phyloP scores from a whole-genome alignment of 2,329 filamentous ascomycete genomes.

The Exophiala spinifera region DNA sequence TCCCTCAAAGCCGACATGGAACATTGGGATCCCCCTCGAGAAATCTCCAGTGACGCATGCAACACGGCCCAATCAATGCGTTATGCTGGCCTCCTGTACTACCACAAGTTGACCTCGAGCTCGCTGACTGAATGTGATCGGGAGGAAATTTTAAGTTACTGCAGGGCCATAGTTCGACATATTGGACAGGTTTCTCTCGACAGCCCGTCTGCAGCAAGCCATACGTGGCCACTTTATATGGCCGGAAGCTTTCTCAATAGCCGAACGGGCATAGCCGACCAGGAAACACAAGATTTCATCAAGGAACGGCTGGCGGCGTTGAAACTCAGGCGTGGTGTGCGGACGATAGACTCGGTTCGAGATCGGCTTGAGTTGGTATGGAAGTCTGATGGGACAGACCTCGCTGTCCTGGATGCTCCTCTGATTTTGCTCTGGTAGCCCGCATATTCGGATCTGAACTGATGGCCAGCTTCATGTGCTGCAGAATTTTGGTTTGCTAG shows the following conservation, averaged over 20 bases:
- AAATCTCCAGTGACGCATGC: slow-evolving; percentile 2
- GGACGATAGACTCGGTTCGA: slow-evolving; percentile 5
- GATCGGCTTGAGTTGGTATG: slow-evolving; percentile 9
- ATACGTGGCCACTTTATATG: slow-evolving; percentile 13
- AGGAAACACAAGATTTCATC: not conserved
- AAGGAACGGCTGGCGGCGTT: slow-evolving; percentile 3
- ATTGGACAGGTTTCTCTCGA: slow-evolving; percentile 3
- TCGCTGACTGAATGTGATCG: not conserved
- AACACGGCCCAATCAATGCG: slow-evolving; percentile 14
- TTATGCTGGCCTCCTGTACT: slow-evolving; percentile 10
- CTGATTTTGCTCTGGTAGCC: slow-evolving; percentile 2
- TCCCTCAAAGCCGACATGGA: slow-evolving; percentile 2
- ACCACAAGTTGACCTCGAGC: slow-evolving; percentile 3
- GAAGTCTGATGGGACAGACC: not conserved
- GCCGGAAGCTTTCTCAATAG: slow-evolving; percentile 5
- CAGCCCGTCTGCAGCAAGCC: slow-evolving; percentile 9
- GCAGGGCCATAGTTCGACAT: slow-evolving; percentile 2
- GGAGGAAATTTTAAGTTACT: not conserved
- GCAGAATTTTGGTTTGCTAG: too few species aligned
- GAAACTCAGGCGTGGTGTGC: slow-evolving; percentile 3
- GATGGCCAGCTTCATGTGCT: not conserved
- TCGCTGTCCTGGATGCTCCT: slow-evolving; percentile 1
- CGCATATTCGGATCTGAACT: not conserved
- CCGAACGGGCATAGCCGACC: not conserved
- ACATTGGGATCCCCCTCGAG: slow-evolving; percentile 5